Evolutionary conservation across 495 filamentous ascomycete species (phyloP), one percentile per base, ranked within the genome.

Genomic region (Platismatia glauca): DNA sequence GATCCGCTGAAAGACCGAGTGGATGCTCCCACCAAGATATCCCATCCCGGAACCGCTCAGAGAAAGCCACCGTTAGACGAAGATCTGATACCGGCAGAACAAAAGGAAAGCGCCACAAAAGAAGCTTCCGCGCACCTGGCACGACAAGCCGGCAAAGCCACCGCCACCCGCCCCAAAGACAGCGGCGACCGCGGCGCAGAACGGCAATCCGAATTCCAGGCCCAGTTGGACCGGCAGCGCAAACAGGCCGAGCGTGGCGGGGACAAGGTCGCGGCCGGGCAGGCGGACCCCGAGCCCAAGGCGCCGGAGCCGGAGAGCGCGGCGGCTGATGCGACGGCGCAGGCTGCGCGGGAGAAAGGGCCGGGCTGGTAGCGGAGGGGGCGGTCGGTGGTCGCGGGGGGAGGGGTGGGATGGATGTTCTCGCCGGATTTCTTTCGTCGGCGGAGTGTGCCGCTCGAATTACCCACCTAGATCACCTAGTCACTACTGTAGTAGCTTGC

Each of bases 111-210:
- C 13, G 65, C 65, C 8, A 64, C 61, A 55, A 38, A n/a, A 41
- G 65, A 67, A 53, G 61, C 58, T 16, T 58, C 65, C 24, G 61
- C 50, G 31, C 65, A 67, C 57, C 37, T 64, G 34, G 55, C 59
- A 38, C 59, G 66, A 39, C 66, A 64, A 20, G 59, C 33, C 15
- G 60, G 56, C 11, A 58, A 37, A 39, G 9, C 16, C 43, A 41
- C 39, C 35, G 22, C 55, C 52, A n/a, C 13, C 35, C 61, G 2
- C 31, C 41, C 61, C 18, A 57, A 29, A 22, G 20, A 37, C 6
- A 34, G 61, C 44, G 13, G 20, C 18, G 61, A 66, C 16, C n/a
- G 48, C 7, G 29, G 34, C 15, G 24, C 55, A 35, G 60, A 66
- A 7, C 38, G 27, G 37, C 65, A 59, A 18, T 24, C 9, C 11